Evolutionary conservation across 2,329 filamentous ascomycete genomes (phyloP).

Genomic region (Diplodia seriata): DNA sequence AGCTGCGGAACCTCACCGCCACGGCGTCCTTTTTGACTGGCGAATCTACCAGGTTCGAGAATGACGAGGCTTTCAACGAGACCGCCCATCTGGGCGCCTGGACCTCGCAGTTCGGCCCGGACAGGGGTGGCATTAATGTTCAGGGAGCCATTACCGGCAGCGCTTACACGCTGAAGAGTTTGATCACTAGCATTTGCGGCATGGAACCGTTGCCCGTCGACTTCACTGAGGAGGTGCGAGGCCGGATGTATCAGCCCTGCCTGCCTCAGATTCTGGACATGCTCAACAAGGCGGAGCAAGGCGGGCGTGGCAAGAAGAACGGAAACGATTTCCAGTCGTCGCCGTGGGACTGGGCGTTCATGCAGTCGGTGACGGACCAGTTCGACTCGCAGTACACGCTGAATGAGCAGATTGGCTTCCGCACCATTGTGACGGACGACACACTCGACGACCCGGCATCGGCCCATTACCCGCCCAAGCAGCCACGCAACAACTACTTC

Average conservation of each 20-base stretch:
- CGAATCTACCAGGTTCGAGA: slow-evolving; percentile 44
- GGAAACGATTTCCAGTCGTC: slow-evolving; percentile 21
- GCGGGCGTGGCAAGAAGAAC: slow-evolving; percentile 4
- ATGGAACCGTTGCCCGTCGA: slow-evolving; percentile 51
- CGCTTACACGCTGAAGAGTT: slow-evolving; percentile 50
- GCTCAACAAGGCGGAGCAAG: slow-evolving; percentile 41
- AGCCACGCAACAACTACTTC: slow-evolving; percentile 53
- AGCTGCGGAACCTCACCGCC: slow-evolving; percentile 42
- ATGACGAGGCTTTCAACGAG: slow-evolving; percentile 14
- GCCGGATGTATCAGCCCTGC: slow-evolving; percentile 52
- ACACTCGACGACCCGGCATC: slow-evolving; percentile 39
- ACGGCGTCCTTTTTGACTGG: slow-evolving; percentile 48
- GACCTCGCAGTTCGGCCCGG: slow-evolving; percentile 17
- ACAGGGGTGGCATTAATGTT: slow-evolving; percentile 39
- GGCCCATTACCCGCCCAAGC: slow-evolving; percentile 43
- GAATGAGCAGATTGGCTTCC: slow-evolving; percentile 49
- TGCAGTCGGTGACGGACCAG: slow-evolving; percentile 51
- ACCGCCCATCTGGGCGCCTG: background rate
- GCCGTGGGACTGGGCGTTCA: slow-evolving; percentile 35
- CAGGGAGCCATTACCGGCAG: slow-evolving; percentile 49
- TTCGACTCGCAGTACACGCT: slow-evolving; percentile 49
- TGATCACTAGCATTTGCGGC: slow-evolving; percentile 50
- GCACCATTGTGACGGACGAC: background rate
- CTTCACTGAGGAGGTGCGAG: slow-evolving; percentile 47
- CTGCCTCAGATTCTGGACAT: slow-evolving; percentile 48